Percentiles rank a stretch among this genome's conserved stretches.
Conservation (phyloP, 1,284 basidiomycete genomes). For the Ustilago hordei region DNA sequence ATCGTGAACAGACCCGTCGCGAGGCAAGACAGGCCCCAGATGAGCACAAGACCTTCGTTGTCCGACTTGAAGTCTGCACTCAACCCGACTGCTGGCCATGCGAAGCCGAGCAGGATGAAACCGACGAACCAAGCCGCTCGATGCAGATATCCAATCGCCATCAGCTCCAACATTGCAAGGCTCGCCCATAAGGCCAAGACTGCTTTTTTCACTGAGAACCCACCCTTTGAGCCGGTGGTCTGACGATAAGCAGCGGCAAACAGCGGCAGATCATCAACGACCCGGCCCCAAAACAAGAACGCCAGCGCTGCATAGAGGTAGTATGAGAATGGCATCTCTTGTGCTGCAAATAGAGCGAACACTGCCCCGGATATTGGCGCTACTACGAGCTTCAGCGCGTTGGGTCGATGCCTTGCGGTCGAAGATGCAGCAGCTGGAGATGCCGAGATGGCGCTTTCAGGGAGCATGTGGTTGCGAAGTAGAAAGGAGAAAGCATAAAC, state of each 20-base stretch:
- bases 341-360: slow-evolving; percentile 74
- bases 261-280: slow-evolving; percentile 43
- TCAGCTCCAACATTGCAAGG: slow-evolving; percentile 72
- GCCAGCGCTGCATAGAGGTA: slow-evolving; percentile 83
- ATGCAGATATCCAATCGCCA: slow-evolving; percentile 77
- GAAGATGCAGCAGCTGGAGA: background rate
- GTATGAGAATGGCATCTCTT: slow-evolving; percentile 79
- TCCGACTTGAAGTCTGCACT: slow-evolving; percentile 47
- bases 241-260: slow-evolving; percentile 26
- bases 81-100: slow-evolving; percentile 73
- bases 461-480: slow-evolving; percentile 53
- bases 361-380: slow-evolving; percentile 34
- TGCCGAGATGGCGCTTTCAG: slow-evolving; percentile 10
- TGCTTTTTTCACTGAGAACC: background rate
- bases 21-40: slow-evolving; percentile 76
- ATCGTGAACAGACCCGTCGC: slow-evolving; percentile 78
- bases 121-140: slow-evolving; percentile 80
- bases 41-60: slow-evolving; percentile 67
- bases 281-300: slow-evolving; percentile 76
- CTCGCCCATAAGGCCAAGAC: slow-evolving; percentile 11
- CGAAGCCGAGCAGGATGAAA: slow-evolving; percentile 76
- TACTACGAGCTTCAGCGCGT: slow-evolving; percentile 23
- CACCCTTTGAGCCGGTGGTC: background rate
- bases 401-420: background rate
- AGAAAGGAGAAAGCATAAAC: slow-evolving; percentile 64